These are phyloP conservation scores for Shiraia bambusicola DNA, from an alignment of 2,329 filamentous ascomycete species.

Conservation along the genomic window DNA sequence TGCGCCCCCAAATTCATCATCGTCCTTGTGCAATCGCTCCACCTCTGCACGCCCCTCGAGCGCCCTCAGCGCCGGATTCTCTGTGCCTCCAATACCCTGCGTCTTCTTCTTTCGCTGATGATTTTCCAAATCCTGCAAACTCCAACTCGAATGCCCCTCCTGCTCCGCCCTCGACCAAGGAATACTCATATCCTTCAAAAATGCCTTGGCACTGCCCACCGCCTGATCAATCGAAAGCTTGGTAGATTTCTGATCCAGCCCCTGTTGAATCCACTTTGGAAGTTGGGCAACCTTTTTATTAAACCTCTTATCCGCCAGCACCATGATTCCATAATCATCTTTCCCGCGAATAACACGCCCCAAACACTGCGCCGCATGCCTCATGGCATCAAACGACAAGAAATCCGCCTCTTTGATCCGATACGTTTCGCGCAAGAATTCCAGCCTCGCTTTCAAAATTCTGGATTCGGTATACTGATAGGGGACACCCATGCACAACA, in stretches of 20 bases:
- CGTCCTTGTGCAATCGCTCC: conserved; percentile 22
- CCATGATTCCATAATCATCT: conserved; percentile 99
- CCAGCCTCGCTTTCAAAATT: conserved; percentile 90
- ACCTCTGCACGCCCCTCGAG: conserved; percentile 34
- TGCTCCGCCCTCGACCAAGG: conserved; percentile 81
- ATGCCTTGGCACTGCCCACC: conserved; percentile 82
- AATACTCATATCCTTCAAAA: conserved; percentile 87
- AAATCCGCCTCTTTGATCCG: conserved; percentile 97
- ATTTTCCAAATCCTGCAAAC: conserved; percentile 70
- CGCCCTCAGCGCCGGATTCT: conserved; percentile 46
- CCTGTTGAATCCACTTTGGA: conserved; percentile 95
- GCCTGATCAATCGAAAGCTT: conserved; percentile 97
- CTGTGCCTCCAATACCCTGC: conserved; percentile 65
- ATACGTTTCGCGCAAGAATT: conserved; percentile 96
- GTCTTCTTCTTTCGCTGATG: conserved; percentile 76
- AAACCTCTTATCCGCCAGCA: conserved; percentile 90
- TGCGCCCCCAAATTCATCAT: conserved; percentile 39
- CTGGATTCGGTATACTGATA: conserved; percentile 99
- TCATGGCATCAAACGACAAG: conserved; percentile 97
- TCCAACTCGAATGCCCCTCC: conserved; percentile 94
- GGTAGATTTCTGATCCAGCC: conserved; percentile 77
- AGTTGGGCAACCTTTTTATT: conserved; percentile 87
- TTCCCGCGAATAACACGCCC: conserved; percentile 94
- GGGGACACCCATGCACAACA: conserved; percentile 93
- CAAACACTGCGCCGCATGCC: conserved; percentile 95